phyloP scores from a whole-genome alignment of 225 moss, liverwort and hornwort species.

The Polytrichum commune region DNA sequence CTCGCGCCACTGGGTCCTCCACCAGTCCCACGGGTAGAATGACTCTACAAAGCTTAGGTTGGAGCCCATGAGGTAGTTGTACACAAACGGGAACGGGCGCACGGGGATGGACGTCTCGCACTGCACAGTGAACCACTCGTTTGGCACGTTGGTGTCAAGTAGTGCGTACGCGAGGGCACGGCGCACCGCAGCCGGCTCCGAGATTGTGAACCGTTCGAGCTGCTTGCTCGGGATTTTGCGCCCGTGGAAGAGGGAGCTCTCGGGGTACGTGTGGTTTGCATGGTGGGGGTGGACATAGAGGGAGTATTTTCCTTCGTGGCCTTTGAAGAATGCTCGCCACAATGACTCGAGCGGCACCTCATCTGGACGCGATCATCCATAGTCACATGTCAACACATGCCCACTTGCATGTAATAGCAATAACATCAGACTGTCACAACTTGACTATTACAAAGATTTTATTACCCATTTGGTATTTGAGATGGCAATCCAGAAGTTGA shows the following conservation, averaged over 20 bases:
- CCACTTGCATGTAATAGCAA: no score
- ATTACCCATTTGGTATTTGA: no score
- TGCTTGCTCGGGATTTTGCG: constrained; percentile 27
- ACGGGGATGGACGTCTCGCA: constrained; percentile 36
- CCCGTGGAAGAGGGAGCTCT: constrained; percentile 26
- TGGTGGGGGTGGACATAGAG: constrained; percentile 25
- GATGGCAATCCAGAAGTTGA: no score
- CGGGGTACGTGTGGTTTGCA: constrained; percentile 9
- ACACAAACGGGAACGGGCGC: constrained; percentile 26
- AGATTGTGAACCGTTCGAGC: constrained; percentile 17
- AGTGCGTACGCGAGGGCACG: constrained; percentile 32
- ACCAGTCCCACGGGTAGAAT: constrained; percentile 1
- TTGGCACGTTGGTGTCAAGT: constrained; percentile 26
- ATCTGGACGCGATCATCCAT: no score
- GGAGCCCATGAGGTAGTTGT: constrained; percentile 29
- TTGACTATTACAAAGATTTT: no score
- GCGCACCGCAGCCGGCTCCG: constrained; percentile 14
- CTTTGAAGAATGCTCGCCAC: constrained; percentile 30
- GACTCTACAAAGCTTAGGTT: constrained; percentile 32
- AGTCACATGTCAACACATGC: no score
- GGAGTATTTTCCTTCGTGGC: constrained; percentile 27
- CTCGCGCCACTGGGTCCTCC: constrained; percentile 4
- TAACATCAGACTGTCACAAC: no score
- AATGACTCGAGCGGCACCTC: constrained; percentile 20
- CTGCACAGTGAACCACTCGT: constrained; percentile 33